phyloP scores from a whole-genome alignment of 2,329 filamentous ascomycete species.

The Penicillium brevicompactum region DNA sequence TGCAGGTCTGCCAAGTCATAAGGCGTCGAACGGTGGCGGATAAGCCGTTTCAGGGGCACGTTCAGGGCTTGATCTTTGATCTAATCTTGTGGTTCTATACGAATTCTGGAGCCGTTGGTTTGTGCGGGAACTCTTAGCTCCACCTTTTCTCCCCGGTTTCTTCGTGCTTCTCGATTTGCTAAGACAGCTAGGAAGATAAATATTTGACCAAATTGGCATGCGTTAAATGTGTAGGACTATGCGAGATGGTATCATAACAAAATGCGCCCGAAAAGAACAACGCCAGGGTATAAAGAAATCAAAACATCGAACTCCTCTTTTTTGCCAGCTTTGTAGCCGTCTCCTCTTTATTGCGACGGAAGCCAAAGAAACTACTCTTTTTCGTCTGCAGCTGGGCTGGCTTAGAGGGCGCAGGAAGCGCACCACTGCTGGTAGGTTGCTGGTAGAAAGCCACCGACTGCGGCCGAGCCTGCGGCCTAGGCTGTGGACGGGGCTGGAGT shows the following conservation, averaged over 20 bases:
- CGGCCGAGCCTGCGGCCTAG: constrained; percentile 2
- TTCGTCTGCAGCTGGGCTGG: constrained; percentile 36
- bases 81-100: not conserved
- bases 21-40: not conserved
- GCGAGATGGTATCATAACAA: not conserved
- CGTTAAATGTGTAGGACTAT: not conserved
- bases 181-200: too few relatives aligned
- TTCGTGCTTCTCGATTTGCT: too few relatives aligned
- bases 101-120: not conserved
- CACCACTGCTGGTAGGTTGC: constrained; percentile 16
- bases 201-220: not conserved
- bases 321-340: constrained; percentile 40
- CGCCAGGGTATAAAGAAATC: constrained; percentile 22
- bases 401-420: constrained; percentile 4
- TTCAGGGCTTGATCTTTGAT: not conserved
- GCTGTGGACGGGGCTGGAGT: constrained; percentile 18
- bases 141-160: too few relatives aligned
- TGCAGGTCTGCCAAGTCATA: not conserved
- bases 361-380: constrained; percentile 50
- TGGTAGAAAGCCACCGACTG: constrained; percentile 8
- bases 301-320: constrained; percentile 53
- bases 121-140: too few relatives aligned
- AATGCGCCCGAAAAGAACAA: not conserved
- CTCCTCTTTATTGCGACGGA: constrained; percentile 40
- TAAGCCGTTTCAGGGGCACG: not conserved